Percentiles rank a stretch among this genome's conserved stretches.
Evolutionary conservation across 23 red algal genomes (phyloP).

Genomic region (Cyanidioschyzon merolae): DNA sequence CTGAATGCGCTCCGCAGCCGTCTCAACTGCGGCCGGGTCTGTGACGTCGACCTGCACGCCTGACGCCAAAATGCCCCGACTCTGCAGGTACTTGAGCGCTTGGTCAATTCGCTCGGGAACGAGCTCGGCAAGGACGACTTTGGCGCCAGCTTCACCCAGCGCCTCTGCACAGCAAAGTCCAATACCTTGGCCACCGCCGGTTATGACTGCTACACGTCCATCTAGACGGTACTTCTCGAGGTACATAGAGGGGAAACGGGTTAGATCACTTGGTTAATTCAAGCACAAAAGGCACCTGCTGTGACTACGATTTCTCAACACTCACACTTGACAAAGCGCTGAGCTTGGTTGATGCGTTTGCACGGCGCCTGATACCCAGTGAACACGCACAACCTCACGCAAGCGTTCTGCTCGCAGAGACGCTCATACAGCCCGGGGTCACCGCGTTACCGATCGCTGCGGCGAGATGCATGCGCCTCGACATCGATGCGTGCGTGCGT

Average conservation of each 20-base stretch:
- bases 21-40: conserved; percentile 39
- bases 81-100: conserved; percentile 23
- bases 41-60: conserved; percentile 36
- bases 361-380: too few relatives aligned
- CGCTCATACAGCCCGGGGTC: too few relatives aligned
- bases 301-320: too few relatives aligned
- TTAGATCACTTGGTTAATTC: too few relatives aligned
- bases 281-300: too few relatives aligned
- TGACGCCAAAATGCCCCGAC: conserved; percentile 22
- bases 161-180: conserved; percentile 49
- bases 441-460: too few relatives aligned
- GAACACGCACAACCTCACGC: too few relatives aligned
- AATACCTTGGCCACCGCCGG: conserved; percentile 59
- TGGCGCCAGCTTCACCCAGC: conserved; percentile 39
- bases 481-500: too few relatives aligned
- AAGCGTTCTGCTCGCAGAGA: too few relatives aligned
- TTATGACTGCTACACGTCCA: conserved; percentile 34
- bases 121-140: conserved; percentile 42
- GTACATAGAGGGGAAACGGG: conserved; percentile 1
- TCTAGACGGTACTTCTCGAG: conserved; percentile 18
- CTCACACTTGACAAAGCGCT: too few relatives aligned
- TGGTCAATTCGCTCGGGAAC: background rate
- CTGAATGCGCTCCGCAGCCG: conserved; percentile 21
- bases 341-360: too few relatives aligned
- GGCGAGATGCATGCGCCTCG: too few relatives aligned